A percentile compares a stretch with the other conserved stretches of the same genome.
phyloP scores from a whole-genome alignment of 306 rosid genomes.

The Fragaria iinumae region DNA sequence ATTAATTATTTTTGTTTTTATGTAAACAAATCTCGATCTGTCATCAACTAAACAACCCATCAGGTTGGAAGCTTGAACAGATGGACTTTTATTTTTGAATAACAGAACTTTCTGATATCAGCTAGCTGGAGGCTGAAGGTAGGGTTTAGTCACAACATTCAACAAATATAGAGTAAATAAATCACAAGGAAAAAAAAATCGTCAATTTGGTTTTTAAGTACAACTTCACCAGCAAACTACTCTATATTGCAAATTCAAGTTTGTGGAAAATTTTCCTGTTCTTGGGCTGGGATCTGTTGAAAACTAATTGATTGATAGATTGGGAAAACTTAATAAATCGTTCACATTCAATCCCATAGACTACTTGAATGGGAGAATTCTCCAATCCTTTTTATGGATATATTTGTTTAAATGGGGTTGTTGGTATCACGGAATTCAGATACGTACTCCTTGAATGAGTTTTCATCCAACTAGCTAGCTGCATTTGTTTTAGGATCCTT shows the following conservation, averaged over 20 bases:
- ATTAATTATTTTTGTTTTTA: no score
- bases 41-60: not conserved
- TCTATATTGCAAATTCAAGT: not conserved
- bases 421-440: not conserved
- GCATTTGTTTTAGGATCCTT: not conserved
- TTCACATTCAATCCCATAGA: not conserved
- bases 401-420: not conserved
- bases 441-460: not conserved
- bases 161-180: not conserved
- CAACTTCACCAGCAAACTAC: not conserved
- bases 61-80: not conserved
- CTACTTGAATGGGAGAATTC: not conserved
- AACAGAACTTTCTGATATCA: not conserved
- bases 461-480: not conserved
- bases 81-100: not conserved
- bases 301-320: not conserved
- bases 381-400: not conserved
- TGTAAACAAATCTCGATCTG: not conserved
- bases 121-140: not conserved
- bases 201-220: not conserved
- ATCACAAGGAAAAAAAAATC: not conserved
- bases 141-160: constrained; percentile 7
- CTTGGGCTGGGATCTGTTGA: not conserved
- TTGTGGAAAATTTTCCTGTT: not conserved
- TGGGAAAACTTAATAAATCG: not conserved